phyloP scores from a whole-genome alignment of 805 yeast genomes.

The Ogataea populi-albae region DNA sequence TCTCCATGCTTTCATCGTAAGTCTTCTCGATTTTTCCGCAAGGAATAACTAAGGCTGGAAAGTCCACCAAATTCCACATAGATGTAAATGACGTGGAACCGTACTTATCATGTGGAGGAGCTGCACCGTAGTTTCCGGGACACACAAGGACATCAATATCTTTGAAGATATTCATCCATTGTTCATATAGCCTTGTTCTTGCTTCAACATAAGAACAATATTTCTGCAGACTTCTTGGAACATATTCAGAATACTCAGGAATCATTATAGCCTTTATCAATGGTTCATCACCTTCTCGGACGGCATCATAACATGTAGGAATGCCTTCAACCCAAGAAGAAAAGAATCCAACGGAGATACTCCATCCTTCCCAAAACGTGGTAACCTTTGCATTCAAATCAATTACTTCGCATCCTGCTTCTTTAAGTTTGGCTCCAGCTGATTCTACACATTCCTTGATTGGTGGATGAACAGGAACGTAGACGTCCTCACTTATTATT shows the following conservation, averaged over 20 bases:
- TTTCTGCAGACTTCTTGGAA: not conserved
- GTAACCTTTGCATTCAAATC: conserved; percentile 18
- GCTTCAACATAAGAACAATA: not conserved
- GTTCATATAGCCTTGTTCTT: conserved; percentile 6
- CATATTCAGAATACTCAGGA: not conserved
- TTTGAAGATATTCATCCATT: conserved; percentile 5
- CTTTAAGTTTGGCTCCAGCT: conserved; percentile 26
- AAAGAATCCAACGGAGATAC: conserved; percentile 6
- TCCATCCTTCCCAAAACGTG: conserved; percentile 11
- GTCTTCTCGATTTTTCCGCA: conserved; percentile 18
- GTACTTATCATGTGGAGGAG: conserved; percentile 20
- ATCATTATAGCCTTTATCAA: not conserved
- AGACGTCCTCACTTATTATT: conserved; percentile 37
- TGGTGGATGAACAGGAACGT: conserved; percentile 57
- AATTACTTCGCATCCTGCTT: conserved; percentile 47
- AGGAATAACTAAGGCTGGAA: conserved; percentile 50
- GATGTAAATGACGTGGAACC: conserved; percentile 18
- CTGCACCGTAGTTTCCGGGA: conserved; percentile 18
- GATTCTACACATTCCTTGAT: conserved; percentile 41
- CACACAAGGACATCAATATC: conserved; percentile 15
- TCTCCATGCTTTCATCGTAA: conserved; percentile 14
- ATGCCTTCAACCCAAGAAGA: not conserved
- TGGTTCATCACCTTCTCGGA: not conserved
- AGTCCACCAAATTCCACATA: conserved; percentile 19
- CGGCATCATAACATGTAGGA: not conserved